Evolutionary conservation across 1,284 basidiomycete species (phyloP), one percentile per base, ranked within the genome.

Genomic region (Somion occarium): DNA sequence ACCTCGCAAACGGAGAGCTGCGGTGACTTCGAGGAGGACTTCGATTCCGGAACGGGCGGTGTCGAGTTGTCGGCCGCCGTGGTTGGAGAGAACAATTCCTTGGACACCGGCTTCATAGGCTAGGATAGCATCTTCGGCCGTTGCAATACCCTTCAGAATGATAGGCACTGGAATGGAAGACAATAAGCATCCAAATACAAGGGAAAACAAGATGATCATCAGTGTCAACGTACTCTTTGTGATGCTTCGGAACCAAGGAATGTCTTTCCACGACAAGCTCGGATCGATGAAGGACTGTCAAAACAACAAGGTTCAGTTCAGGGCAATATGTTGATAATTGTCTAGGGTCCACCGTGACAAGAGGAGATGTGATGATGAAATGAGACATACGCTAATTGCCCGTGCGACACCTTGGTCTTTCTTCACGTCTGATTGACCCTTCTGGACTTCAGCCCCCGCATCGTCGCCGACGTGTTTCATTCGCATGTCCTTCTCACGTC

Each of bases 401-500:
- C 64, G 51, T 1, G 65, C 65, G 26, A 62, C 65, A 43, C 65
- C 65, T 52, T 67, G 61, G 44, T 63, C 63, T 52, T 62, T 63
- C 56, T 63, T 62, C 49, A 94, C 76, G 1, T 51, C 82, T n/a
- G n/a, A n/a, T 73, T 37, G 78, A 73, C 23, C 76, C 78, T 62
- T 60, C 53, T 64, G 62, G 26, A 65, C 62, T 49, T 65, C 59
- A 7, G 64, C 64, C 20, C 68, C 74, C 1, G 62, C 62, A 41
- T 55, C 57, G 48, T 63, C 64, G 43, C 57, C 64, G 30, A 64
- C 93, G 56, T 95, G 95, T 67, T 94, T 96, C 79, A 91, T 91
- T 38, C 95, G 78, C 95, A 98, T 97, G 64, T 98, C 95, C 83
- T 65, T 91, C 70, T 94, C 92, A 51, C 93, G 81, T 23, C 93